Evolutionary conservation across 2,329 filamentous ascomycete species (phyloP), one percentile per base, ranked within the genome.

Genomic region (Domatiomyces catenatus): DNA sequence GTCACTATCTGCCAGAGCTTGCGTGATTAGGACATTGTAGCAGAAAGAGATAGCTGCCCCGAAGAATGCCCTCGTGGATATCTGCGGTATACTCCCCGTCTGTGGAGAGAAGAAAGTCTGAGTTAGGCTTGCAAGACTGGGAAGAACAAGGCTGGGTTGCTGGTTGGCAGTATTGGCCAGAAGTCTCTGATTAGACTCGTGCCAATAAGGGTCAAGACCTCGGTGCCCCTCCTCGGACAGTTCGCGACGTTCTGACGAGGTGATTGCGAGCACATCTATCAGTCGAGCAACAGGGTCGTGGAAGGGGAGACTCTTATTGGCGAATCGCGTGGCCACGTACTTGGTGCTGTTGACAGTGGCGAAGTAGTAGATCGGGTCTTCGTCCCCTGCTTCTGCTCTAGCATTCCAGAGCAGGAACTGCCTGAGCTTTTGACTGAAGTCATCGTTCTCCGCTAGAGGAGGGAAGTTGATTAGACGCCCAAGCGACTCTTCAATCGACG

Each of bases 141-240:
- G 19, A 32, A 47, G 28, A 7, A 1, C 10, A 10, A 28, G 45
- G 26, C 28, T 26, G 8, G 22, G 20, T 8, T 26, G 19, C 45
- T 47, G 15, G 20, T 24, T 32, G 17, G 45, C 8, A 36, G 17
- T 18, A 32, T 32, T 32, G 6, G 8, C 17, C 10, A 32, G 17
- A 10, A 47, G 28, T 8, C 10, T 47, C 20, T 32, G 39, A 45
- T 56, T 60, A 3, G 58, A 55, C 3, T 51, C 45, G 47, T 83
- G 82, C 80, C 80, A 84, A 61, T 84, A 83, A 8, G 82, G 81
- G 66, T 94, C 87, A 3, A 95, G 73, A 0, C 92, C 92, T 64
- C 87, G 89, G 54, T 80, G 81, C 1, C 88, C 92, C 68, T 96
- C 90, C 63, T 98, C 92, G 1, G 86, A 68, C 2, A 96, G 81